Percentiles rank a stretch among this genome's conserved stretches.
Conservation (phyloP, 179 eudicot species). For the Beta macrorhiza region DNA sequence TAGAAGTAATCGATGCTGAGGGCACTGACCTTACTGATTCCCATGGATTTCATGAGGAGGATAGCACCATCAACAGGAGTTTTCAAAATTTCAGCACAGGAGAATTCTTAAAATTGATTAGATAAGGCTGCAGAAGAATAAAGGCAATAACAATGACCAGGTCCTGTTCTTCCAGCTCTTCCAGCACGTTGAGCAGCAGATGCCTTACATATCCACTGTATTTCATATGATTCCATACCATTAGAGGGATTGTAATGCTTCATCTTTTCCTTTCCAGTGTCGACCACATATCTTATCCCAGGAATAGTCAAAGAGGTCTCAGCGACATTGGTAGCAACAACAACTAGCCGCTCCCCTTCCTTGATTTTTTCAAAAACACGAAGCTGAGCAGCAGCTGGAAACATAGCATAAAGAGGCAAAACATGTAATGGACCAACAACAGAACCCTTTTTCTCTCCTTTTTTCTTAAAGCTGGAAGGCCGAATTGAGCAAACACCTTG, state of each 20-base stretch:
- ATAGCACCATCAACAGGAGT: slow-evolving; percentile 88
- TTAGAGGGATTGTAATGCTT: slow-evolving; percentile 68
- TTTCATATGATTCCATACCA: slow-evolving; percentile 87
- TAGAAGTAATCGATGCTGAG: neutral
- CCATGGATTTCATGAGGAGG: slow-evolving; percentile 88
- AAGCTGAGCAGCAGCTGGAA: slow-evolving; percentile 78
- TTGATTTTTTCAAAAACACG: slow-evolving; percentile 65
- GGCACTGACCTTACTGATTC: slow-evolving; percentile 57
- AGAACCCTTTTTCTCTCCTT: slow-evolving; percentile 27
- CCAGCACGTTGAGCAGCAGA: slow-evolving; percentile 95
- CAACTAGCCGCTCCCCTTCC: slow-evolving; percentile 79
- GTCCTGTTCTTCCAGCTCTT: slow-evolving; percentile 98
- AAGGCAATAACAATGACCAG: slow-evolving; percentile 92
- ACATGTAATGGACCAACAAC: slow-evolving; percentile 58
- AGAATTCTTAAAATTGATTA: slow-evolving; percentile 62
- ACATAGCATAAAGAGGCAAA: slow-evolving; percentile 95
- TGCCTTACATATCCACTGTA: slow-evolving; percentile 95
- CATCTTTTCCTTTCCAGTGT: slow-evolving; percentile 93
- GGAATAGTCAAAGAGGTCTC: slow-evolving; percentile 95
- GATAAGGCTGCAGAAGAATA: slow-evolving; percentile 73
- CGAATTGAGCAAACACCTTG: slow-evolving; percentile 26
- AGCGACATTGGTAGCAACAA: slow-evolving; percentile 95
- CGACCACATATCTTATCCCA: slow-evolving; percentile 90
- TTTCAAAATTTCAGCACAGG: slow-evolving; percentile 75
- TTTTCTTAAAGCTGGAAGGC: slow-evolving; percentile 20